Evolutionary conservation across 2,329 filamentous ascomycete genomes (phyloP).

Genomic region (Xylariaceae sp.): DNA sequence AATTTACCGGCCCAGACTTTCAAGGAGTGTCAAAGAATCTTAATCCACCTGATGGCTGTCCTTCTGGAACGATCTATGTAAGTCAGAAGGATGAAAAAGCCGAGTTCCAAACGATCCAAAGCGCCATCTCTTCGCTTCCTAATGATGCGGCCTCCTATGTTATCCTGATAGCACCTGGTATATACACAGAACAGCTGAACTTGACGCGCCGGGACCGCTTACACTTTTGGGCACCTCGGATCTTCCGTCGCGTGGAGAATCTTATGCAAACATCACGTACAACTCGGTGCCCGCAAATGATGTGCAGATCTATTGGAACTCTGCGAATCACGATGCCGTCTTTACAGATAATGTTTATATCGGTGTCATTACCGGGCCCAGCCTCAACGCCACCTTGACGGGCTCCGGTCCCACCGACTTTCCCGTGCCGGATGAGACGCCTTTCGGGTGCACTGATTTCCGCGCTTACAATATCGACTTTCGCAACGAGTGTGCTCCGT

Average conservation of each 20-base stretch:
- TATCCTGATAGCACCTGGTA: slow-evolving; percentile 58
- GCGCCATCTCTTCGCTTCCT: slow-evolving; percentile 39
- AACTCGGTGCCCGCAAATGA: slow-evolving; percentile 36
- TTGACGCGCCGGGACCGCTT: slow-evolving; percentile 58
- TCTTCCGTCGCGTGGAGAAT: slow-evolving; percentile 32
- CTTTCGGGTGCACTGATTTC: slow-evolving; percentile 61
- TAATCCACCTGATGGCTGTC: slow-evolving; percentile 38
- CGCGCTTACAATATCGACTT: slow-evolving; percentile 65
- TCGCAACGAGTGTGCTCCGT: slow-evolving; percentile 53
- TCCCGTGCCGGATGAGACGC: slow-evolving; percentile 55
- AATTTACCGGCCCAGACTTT: slow-evolving; percentile 29
- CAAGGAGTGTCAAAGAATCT: slow-evolving; percentile 33
- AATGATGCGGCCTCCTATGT: slow-evolving; percentile 43
- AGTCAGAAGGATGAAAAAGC: slow-evolving; percentile 35
- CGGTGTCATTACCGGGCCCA: slow-evolving; percentile 58
- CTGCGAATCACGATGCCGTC: slow-evolving; percentile 46
- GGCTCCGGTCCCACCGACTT: slow-evolving; percentile 60
- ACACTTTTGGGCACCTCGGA: slow-evolving; percentile 57
- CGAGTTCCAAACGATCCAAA: slow-evolving; percentile 38
- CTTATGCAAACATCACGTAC: slow-evolving; percentile 26
- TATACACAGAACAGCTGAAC: slow-evolving; percentile 62
- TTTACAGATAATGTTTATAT: slow-evolving; percentile 60
- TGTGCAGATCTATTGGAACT: slow-evolving; percentile 56
- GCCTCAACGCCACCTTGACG: slow-evolving; percentile 57
- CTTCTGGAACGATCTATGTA: slow-evolving; percentile 41